phyloP scores from a whole-genome alignment of 2,329 filamentous ascomycete genomes.

The Cytospora piceae region DNA sequence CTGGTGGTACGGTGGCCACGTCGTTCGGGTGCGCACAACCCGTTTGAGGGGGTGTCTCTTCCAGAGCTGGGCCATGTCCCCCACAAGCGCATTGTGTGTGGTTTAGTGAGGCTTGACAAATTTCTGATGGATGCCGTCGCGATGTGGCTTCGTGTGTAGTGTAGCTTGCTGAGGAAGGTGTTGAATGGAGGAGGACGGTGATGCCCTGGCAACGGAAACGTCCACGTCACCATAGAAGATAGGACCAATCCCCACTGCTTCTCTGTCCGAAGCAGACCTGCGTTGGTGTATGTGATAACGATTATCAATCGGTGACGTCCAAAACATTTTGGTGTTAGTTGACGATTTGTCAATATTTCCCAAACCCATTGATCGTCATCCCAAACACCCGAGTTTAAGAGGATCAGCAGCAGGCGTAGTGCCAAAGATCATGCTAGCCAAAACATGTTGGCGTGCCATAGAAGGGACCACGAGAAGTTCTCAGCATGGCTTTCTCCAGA shows the following conservation, averaged over 20 bases:
- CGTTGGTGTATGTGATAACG: not conserved
- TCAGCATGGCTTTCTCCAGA: too few species aligned
- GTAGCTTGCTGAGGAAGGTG: not conserved
- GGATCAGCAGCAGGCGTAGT: too few species aligned
- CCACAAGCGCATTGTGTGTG: not conserved
- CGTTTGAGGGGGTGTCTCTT: not conserved
- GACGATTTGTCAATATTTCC: too few species aligned
- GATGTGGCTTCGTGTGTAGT: not conserved
- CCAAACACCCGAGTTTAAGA: not conserved
- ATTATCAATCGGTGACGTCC: not conserved
- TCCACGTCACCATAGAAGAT: not conserved
- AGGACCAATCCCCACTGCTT: not conserved
- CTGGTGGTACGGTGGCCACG: conserved; percentile 21
- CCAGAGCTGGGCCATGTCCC: not conserved
- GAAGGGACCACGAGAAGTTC: too few species aligned
- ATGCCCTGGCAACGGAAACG: not conserved
- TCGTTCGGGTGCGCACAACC: conserved; percentile 21
- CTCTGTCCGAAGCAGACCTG: not conserved
- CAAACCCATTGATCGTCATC: too few species aligned
- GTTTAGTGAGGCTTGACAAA: not conserved
- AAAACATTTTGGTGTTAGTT: too few species aligned
- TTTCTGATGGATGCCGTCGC: not conserved
- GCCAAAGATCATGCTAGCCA: too few species aligned
- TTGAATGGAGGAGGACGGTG: not conserved
- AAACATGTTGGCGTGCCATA: too few species aligned